Evolutionary conservation across 2,329 filamentous ascomycete species (phyloP).

Genomic region (Myriosclerotinia scirpicola): DNA sequence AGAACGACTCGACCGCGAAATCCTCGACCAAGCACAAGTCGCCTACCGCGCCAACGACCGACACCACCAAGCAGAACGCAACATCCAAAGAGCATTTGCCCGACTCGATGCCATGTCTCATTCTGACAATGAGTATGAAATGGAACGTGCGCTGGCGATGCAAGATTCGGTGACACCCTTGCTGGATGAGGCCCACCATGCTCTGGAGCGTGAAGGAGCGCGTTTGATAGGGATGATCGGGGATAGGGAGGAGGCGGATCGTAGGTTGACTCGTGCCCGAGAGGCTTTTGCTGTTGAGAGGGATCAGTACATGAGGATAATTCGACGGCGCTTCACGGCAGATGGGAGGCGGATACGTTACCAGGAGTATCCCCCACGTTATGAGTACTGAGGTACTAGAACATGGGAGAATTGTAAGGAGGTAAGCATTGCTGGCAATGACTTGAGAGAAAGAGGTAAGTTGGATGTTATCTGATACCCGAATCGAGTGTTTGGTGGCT

Average conservation of each 20-base stretch:
- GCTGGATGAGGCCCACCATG: not conserved
- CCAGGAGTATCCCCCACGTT: too few relatives aligned
- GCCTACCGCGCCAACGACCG: not conserved
- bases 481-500: too few relatives aligned
- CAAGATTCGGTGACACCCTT: not conserved
- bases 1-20: not conserved
- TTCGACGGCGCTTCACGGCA: not conserved
- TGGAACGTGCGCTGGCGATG: not conserved
- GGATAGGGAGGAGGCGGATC: not conserved
- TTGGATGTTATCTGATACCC: too few relatives aligned
- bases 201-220: not conserved
- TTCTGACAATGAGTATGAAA: accelerated
- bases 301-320: accelerated
- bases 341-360: too few relatives aligned
- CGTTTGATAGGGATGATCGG: not conserved
- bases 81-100: not conserved
- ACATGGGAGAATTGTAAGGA: too few relatives aligned
- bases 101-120: not conserved
- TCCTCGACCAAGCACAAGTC: not conserved
- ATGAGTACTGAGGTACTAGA: too few relatives aligned
- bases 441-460: too few relatives aligned
- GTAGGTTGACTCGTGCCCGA: not conserved
- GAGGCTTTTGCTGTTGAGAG: not conserved
- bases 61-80: not conserved
- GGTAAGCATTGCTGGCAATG: too few relatives aligned